These are phyloP conservation scores for Exobasidium cylindrosporum DNA, from an alignment of 1,284 basidiomycete species.

Conservation along the genomic window DNA sequence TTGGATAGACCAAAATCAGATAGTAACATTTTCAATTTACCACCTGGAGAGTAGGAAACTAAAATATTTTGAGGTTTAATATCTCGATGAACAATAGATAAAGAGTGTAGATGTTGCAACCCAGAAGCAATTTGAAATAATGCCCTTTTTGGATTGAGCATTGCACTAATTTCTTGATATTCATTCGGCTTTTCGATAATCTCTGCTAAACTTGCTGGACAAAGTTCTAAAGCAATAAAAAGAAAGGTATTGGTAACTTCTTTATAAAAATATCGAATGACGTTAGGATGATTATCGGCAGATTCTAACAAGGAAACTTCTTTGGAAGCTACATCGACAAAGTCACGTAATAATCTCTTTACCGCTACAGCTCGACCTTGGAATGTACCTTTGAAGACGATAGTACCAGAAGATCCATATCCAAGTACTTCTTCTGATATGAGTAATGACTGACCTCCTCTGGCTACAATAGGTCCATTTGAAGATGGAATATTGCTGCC, in stretches of 20 bases:
- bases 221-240: constrained; percentile 94
- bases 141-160: constrained; percentile 73
- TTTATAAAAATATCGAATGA: constrained; percentile 95
- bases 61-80: constrained; percentile 99
- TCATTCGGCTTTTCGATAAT: constrained; percentile 67
- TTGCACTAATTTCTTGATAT: constrained; percentile 34
- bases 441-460: constrained; percentile 25
- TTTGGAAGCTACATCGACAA: constrained; percentile 87
- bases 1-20: constrained; percentile 55
- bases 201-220: constrained; percentile 89
- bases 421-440: constrained; percentile 60
- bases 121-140: constrained; percentile 83
- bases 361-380: constrained; percentile 95
- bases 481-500: constrained; percentile 1
- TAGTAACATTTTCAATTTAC: constrained; percentile 50
- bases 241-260: constrained; percentile 75
- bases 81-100: constrained; percentile 95
- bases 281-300: constrained; percentile 90
- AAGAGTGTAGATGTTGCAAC: constrained; percentile 81
- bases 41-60: constrained; percentile 56
- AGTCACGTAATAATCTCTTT: constrained; percentile 90
- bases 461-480: background rate
- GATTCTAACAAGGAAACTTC: constrained; percentile 92
- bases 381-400: constrained; percentile 87
- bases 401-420: constrained; percentile 92